Evolutionary conservation across 129 eudicot species (phyloP).

Genomic region (Scalesia atractyloides): DNA sequence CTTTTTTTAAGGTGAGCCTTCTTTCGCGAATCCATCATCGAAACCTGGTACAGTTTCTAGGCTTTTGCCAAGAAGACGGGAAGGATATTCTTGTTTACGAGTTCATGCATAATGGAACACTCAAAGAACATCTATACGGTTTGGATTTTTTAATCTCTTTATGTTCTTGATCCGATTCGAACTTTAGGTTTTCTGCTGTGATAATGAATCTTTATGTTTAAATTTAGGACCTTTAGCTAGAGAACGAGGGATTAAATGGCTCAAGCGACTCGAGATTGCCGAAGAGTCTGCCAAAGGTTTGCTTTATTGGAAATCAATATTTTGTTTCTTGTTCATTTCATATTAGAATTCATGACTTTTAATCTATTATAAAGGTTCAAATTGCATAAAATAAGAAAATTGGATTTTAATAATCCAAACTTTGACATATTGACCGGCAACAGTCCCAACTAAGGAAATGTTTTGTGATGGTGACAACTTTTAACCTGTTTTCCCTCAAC

Average conservation of each 20-base stretch:
- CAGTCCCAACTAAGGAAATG: no score
- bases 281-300: conserved; percentile 98
- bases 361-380: no score
- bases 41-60: conserved; percentile 93
- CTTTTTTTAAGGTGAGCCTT: conserved; percentile 66
- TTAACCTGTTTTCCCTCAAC: no score
- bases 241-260: conserved; percentile 73
- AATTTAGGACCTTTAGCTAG: conserved; percentile 68
- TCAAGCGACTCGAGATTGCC: conserved; percentile 97
- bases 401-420: no score
- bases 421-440: no score
- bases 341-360: no score
- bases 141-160: conserved; percentile 20
- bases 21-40: conserved; percentile 98
- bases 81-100: conserved; percentile 89
- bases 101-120: conserved; percentile 97
- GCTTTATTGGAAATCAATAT: not conserved
- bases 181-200: conserved; percentile 10
- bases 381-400: no score
- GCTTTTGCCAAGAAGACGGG: conserved; percentile 98
- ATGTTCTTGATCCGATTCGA: conserved; percentile 4
- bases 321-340: no score
- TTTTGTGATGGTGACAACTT: no score
- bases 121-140: conserved; percentile 98
- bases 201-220: conserved; percentile 19